Evolutionary conservation across 2,329 filamentous ascomycete species (phyloP), one percentile per base, ranked within the genome.

Genomic region (Pseudonectria foliicola): DNA sequence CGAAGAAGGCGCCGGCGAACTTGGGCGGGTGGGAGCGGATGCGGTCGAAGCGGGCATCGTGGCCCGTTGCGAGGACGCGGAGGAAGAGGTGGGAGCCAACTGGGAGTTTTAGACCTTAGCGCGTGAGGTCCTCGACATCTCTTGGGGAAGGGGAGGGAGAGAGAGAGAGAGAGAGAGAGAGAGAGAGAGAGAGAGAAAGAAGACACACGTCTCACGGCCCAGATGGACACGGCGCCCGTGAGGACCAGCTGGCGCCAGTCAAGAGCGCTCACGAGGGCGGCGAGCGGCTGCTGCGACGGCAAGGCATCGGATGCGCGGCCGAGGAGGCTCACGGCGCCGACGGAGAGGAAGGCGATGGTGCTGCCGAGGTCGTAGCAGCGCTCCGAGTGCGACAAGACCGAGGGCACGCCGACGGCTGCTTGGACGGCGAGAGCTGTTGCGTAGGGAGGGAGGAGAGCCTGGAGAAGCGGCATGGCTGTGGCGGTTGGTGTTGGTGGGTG

Each of bases 281-380:
- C 64, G 29, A 68, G 64, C 11, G 73, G 73, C 27, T 77, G 66
- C 36, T 80, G 59, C 4, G 70, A 33, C 37, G 24, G 24, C 68
- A 1, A 79, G 79, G 12, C 83, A 63, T 43, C 74, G 77, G 12
- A n/a, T n/a, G n/a, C n/a, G n/a, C n/a, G n/a, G n/a, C n/a, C n/a
- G n/a, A n/a, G n/a, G n/a, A 84, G 62, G 39, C 71, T 76, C 18
- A 82, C 56, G 1, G 74, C 71, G 11, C 75, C 76, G 53, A 79
- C 78, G 35, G 75, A 74, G 25, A 84, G 66, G 52, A 80, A 82
- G 3, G 80, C 83, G 23, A 80, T 50, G 11, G 77, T 78, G 31
- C 80, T 80, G 2, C 76, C 80, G 31, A 80, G 56, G 53, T 85
- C 81, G 54, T 81, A 85, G 64, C 81, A 82, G 25, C 74, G 71